Conservation (phyloP, 495 filamentous ascomycete genomes). For the Podospora didyma region DNA sequence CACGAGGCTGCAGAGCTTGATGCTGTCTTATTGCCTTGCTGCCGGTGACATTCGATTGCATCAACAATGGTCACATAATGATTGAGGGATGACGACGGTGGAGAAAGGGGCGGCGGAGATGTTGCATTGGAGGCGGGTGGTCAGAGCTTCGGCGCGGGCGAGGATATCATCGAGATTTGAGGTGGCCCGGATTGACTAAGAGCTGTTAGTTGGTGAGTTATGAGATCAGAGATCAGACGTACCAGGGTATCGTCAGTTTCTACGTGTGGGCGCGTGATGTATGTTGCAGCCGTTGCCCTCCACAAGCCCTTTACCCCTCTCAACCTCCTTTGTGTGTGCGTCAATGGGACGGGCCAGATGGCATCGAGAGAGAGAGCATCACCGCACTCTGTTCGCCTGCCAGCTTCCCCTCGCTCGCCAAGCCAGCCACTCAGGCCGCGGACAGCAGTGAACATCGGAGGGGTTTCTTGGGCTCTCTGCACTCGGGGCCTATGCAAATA, state of each 20-base stretch:
- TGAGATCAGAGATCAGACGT: conserved; percentile 1
- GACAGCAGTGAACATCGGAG: conserved; percentile 3
- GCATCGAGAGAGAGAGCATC: not conserved
- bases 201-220: conserved; percentile 1
- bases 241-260: conserved; percentile 14
- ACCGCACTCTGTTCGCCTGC: not conserved
- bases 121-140: not conserved
- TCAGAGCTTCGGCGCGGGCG: not conserved
- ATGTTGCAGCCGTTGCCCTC: conserved; percentile 20
- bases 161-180: not conserved
- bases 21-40: not conserved
- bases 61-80: conserved; percentile 3
- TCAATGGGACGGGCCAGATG: not conserved
- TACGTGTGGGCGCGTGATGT: conserved; percentile 28
- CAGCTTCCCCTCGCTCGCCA: not conserved
- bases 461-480: conserved; percentile 6
- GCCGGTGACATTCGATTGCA: not conserved
- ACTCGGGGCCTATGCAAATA: conserved; percentile 9
- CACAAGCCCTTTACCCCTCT: conserved; percentile 11
- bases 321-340: not conserved
- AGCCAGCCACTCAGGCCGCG: conserved; percentile 7
- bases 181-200: not conserved
- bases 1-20: conserved; percentile 11
- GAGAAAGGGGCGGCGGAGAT: not conserved
- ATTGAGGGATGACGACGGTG: conserved; percentile 7